Evolutionary conservation across 495 filamentous ascomycete genomes (phyloP).

Genomic region (Penicillium tannophilum): DNA sequence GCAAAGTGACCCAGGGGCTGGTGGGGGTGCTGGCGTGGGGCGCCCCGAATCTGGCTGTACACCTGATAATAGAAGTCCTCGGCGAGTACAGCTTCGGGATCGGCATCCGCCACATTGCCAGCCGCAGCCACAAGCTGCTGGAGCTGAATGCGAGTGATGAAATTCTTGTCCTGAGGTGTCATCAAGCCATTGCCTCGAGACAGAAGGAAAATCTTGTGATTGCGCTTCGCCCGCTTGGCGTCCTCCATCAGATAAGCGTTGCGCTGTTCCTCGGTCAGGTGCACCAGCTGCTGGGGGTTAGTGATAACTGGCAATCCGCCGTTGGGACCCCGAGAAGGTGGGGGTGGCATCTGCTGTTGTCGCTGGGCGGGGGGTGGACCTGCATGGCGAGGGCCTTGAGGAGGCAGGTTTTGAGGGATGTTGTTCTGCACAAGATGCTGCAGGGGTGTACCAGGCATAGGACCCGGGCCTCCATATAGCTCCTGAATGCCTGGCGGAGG

Average conservation of each 20-base stretch:
- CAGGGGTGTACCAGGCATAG: slow-evolving; percentile 43
- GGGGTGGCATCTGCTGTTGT: slow-evolving; percentile 34
- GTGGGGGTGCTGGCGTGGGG: slow-evolving; percentile 80
- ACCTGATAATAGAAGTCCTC: slow-evolving; percentile 99
- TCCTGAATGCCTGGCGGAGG: slow-evolving; percentile 50
- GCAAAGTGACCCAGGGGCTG: slow-evolving; percentile 95
- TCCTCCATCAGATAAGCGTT: slow-evolving; percentile 82
- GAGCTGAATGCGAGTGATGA: slow-evolving; percentile 95
- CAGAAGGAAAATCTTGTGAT: slow-evolving; percentile 95
- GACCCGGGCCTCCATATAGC: slow-evolving; percentile 45
- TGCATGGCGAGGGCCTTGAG: slow-evolving; percentile 33
- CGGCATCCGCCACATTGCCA: slow-evolving; percentile 77
- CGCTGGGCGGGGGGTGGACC: slow-evolving; percentile 32
- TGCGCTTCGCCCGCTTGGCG: slow-evolving; percentile 92
- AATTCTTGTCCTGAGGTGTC: slow-evolving; percentile 99
- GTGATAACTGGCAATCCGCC: slow-evolving; percentile 57
- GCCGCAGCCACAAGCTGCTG: slow-evolving; percentile 93
- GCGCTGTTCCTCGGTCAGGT: slow-evolving; percentile 78
- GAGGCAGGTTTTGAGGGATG: slow-evolving; percentile 38
- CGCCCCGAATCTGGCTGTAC: slow-evolving; percentile 87
- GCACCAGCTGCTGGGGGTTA: slow-evolving; percentile 71
- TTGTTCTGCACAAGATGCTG: slow-evolving; percentile 45
- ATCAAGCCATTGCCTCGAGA: slow-evolving; percentile 96
- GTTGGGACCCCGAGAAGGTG: slow-evolving; percentile 27
- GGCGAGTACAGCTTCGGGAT: slow-evolving; percentile 73